Evolutionary conservation across 2,329 filamentous ascomycete genomes (phyloP).

Genomic region (Cryphonectria japonica): DNA sequence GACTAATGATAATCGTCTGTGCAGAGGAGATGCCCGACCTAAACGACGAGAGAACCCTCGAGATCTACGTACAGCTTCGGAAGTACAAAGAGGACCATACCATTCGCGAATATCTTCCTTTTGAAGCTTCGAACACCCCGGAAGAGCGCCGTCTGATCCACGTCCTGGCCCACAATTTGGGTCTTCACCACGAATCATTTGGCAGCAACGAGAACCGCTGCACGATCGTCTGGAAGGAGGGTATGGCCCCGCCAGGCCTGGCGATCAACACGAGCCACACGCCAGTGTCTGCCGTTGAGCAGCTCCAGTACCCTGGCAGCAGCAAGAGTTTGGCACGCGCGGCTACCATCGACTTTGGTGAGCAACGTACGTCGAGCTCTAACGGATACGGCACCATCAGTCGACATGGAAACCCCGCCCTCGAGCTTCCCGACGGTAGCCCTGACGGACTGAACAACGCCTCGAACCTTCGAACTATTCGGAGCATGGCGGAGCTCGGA

Average conservation of each 20-base stretch:
- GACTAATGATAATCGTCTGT: conserved; percentile 32
- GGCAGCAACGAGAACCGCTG: conserved; percentile 79
- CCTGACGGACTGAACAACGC: conserved; percentile 65
- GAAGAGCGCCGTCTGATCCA: conserved; percentile 89
- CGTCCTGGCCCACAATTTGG: conserved; percentile 93
- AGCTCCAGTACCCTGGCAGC: conserved; percentile 45
- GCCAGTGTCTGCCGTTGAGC: conserved; percentile 34
- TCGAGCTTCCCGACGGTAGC: conserved; percentile 80
- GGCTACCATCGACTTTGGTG: conserved; percentile 96
- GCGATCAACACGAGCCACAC: conserved; percentile 77
- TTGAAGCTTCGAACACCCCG: conserved; percentile 79
- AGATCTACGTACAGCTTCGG: conserved; percentile 85
- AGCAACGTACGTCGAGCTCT: conserved; percentile 61
- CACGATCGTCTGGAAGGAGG: conserved; percentile 30
- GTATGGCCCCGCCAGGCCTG: conserved; percentile 55
- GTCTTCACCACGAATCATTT: conserved; percentile 85
- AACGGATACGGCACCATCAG: conserved; percentile 77
- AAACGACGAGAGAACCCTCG: conserved; percentile 85
- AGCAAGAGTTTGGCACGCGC: conserved; percentile 87
- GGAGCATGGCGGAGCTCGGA: conserved; percentile 88
- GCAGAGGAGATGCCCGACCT: conserved; percentile 58
- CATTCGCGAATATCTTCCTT: conserved; percentile 76
- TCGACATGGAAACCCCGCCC: conserved; percentile 75
- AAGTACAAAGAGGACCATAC: conserved; percentile 26
- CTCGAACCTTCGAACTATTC: conserved; percentile 86